These are phyloP conservation scores for Phaffomyces antillensis DNA, from an alignment of 805 yeast species.

Conservation along the genomic window DNA sequence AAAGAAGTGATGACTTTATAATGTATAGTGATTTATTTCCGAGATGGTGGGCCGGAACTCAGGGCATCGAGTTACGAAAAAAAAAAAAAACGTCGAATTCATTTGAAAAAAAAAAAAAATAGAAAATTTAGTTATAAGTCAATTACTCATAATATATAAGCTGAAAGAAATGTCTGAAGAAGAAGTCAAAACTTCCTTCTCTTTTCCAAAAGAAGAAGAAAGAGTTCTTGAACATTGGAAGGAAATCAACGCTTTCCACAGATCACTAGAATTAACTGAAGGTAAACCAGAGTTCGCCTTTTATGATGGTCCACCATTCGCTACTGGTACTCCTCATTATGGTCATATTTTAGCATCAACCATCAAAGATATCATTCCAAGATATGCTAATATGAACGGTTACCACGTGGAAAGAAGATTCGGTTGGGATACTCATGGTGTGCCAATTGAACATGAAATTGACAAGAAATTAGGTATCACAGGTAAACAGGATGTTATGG, in stretches of 20 bases:
- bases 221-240: constrained; percentile 76
- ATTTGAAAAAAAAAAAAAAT: background rate
- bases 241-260: constrained; percentile 90
- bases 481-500: constrained; percentile 91
- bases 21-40: no score
- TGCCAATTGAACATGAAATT: constrained; percentile 97
- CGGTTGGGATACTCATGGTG: constrained; percentile 99
- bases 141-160: background rate
- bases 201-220: constrained; percentile 88
- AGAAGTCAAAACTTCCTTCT: constrained; percentile 34
- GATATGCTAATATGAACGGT: constrained; percentile 98
- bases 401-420: constrained; percentile 93
- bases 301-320: constrained; percentile 99
- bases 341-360: constrained; percentile 97
- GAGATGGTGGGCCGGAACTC: no score
- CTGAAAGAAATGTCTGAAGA: constrained; percentile 30
- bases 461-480: constrained; percentile 94
- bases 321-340: constrained; percentile 98
- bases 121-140: background rate
- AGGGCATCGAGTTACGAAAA: background rate
- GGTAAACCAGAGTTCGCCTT: constrained; percentile 86
- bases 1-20: no score
- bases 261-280: constrained; percentile 73
- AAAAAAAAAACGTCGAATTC: background rate
- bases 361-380: constrained; percentile 92